Conservation (phyloP, 2,329 filamentous ascomycete genomes). For the Cyphellophora europaea region DNA sequence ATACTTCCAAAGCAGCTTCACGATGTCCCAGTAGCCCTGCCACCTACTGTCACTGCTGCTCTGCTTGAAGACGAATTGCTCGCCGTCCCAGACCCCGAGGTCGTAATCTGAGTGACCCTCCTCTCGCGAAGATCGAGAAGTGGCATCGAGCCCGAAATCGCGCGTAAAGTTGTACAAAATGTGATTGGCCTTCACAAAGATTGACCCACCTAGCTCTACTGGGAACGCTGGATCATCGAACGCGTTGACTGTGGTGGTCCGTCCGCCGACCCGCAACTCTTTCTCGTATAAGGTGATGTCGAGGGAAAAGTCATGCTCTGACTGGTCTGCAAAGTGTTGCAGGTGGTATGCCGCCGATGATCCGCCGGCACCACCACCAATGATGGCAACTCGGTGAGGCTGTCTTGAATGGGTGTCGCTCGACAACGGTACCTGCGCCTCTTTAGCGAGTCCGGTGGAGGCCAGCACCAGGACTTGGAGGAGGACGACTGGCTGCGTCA, state of each 20-base stretch:
- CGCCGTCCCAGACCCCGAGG: slow-evolving; percentile 78
- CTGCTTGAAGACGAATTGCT: slow-evolving; percentile 60
- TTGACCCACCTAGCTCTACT: slow-evolving; percentile 81
- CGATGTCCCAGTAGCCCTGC: slow-evolving; percentile 65
- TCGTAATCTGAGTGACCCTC: slow-evolving; percentile 36
- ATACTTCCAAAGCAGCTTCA: slow-evolving; percentile 76
- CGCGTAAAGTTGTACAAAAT: slow-evolving; percentile 68
- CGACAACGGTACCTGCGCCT: too few species aligned
- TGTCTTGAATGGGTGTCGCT: too few species aligned
- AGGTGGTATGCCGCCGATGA: slow-evolving; percentile 81
- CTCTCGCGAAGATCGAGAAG: slow-evolving; percentile 37
- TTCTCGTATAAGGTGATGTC: slow-evolving; percentile 87
- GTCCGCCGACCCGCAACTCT: slow-evolving; percentile 67
- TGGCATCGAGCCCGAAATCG: slow-evolving; percentile 58
- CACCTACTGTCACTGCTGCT: slow-evolving; percentile 28
- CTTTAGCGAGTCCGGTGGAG: too few species aligned
- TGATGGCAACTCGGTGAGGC: slow-evolving; percentile 17
- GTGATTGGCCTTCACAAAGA: slow-evolving; percentile 77
- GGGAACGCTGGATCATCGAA: slow-evolving; percentile 58
- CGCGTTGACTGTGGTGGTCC: slow-evolving; percentile 73
- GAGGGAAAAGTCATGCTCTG: slow-evolving; percentile 45
- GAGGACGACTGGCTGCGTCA: too few species aligned
- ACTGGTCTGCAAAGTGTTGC: slow-evolving; percentile 56
- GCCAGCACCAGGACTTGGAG: too few species aligned
- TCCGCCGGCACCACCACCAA: slow-evolving; percentile 77